Evolutionary conservation across 371 early-diverging fungal species (phyloP).

Genomic region (Syncephalis plumigaleata): DNA sequence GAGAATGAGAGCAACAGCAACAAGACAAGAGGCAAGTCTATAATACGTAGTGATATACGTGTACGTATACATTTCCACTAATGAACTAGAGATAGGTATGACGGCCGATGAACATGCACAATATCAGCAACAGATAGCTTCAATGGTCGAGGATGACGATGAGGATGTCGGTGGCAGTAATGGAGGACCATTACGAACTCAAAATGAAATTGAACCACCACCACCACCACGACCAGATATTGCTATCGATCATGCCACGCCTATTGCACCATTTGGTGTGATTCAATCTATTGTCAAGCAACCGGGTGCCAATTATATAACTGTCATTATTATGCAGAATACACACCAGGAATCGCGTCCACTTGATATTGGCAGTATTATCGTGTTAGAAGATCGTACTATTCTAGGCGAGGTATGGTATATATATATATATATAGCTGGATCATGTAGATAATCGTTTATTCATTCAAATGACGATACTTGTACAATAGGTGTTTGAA

Average conservation of each 20-base stretch:
- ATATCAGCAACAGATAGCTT: too few relatives aligned
- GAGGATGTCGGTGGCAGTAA: conserved; percentile 11
- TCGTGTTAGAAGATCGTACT: conserved; percentile 40
- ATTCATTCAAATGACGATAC: too few relatives aligned
- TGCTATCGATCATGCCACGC: conserved; percentile 29
- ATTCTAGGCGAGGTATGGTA: conserved; percentile 63
- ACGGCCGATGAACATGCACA: too few relatives aligned
- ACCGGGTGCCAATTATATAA: conserved; percentile 11
- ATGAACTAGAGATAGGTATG: too few relatives aligned
- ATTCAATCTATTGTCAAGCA: conserved; percentile 53
- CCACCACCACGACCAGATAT: conserved; percentile 36
- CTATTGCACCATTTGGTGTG: conserved; percentile 36
- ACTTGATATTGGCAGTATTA: conserved; percentile 59
- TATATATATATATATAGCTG: too few relatives aligned
- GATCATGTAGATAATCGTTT: too few relatives aligned
- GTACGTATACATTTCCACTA: too few relatives aligned
- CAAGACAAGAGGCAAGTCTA: too few relatives aligned
- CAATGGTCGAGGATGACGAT: conserved; percentile 8
- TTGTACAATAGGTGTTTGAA: conserved; percentile 72
- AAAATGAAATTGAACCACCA: conserved; percentile 36
- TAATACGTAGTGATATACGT: too few relatives aligned
- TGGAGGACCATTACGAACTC: conserved; percentile 14
- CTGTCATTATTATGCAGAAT: conserved; percentile 41
- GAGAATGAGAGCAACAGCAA: too few relatives aligned
- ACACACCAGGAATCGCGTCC: conserved; percentile 27